Conservation (phyloP, 1,284 basidiomycete genomes). For the Microbotryum intermedium region DNA sequence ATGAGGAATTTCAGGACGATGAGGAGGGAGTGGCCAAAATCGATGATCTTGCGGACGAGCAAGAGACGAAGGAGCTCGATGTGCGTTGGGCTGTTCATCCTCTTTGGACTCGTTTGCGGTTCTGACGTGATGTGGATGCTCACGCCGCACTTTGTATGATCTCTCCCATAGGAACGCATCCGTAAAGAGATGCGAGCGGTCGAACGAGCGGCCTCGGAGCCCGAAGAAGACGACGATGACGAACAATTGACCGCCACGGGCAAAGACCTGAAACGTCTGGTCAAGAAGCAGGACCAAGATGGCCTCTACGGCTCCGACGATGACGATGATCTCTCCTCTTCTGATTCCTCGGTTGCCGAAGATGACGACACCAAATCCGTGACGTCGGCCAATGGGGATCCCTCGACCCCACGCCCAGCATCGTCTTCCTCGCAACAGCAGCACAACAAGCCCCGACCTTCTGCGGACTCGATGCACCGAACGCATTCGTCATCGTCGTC, state of each 20-base stretch:
- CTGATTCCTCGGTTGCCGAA: no score
- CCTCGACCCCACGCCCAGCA: no score
- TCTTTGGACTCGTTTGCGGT: no score
- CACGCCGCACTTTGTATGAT: no score
- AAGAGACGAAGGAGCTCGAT: slow-evolving; percentile 77
- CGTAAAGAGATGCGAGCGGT: slow-evolving; percentile 70
- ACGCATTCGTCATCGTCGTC: background rate
- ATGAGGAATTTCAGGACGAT: slow-evolving; percentile 77
- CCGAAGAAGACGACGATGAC: slow-evolving; percentile 58
- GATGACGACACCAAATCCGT: no score
- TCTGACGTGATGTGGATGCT: background rate
- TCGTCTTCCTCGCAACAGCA: no score
- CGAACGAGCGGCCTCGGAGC: slow-evolving; percentile 60
- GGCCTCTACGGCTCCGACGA: slow-evolving; percentile 50
- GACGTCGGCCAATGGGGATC: no score
- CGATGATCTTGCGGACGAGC: slow-evolving; percentile 62
- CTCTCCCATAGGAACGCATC: slow-evolving; percentile 56
- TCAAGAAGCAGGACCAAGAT: slow-evolving; percentile 50
- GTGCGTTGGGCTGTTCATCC: slow-evolving; percentile 46
- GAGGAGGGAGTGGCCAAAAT: slow-evolving; percentile 56
- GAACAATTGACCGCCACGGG: slow-evolving; percentile 56
- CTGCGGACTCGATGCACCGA: background rate
- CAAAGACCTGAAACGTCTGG: slow-evolving; percentile 66
- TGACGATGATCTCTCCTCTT: slow-evolving; percentile 51
- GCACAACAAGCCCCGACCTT: no score